A percentile compares a stretch with the other conserved stretches of the same genome.
Conservation (phyloP, 75 land plant genomes). For the Pinus taeda region DNA sequence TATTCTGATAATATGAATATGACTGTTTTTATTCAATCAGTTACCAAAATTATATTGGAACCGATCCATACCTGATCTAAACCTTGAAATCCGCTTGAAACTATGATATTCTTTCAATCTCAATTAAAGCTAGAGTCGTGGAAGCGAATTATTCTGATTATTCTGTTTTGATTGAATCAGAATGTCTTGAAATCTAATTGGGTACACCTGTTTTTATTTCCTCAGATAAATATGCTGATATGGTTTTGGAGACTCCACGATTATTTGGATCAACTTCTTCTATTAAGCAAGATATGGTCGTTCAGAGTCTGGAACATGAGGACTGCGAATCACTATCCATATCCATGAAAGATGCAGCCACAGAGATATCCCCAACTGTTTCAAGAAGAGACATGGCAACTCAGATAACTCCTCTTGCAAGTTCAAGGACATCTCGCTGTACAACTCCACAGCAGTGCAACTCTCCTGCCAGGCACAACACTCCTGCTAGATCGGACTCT, state of each 20-base stretch:
- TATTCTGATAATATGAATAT: neutral
- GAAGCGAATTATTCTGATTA: neutral
- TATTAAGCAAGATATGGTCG: neutral
- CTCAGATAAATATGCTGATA: conserved; percentile 3
- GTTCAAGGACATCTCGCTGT: conserved; percentile 36
- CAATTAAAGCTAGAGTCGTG: neutral
- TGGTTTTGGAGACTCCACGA: neutral
- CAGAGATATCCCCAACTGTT: conserved; percentile 33
- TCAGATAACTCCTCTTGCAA: conserved; percentile 71
- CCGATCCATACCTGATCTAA: no score
- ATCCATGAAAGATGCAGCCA: conserved; percentile 33
- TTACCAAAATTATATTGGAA: no score
- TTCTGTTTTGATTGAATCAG: neutral
- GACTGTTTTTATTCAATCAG: neutral
- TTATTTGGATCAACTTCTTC: neutral
- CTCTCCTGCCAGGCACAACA: conserved; percentile 19
- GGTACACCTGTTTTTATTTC: neutral
- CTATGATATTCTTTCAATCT: no score
- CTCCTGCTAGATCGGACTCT: conserved; percentile 9
- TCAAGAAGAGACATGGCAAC: conserved; percentile 86
- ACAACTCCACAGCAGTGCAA: conserved; percentile 18
- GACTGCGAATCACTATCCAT: neutral
- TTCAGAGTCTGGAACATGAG: neutral
- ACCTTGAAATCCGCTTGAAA: no score
- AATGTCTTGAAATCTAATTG: neutral